These are phyloP conservation scores for Cardamine resedifolia DNA, from an alignment of 345 rosid species.

Conservation along the genomic window DNA sequence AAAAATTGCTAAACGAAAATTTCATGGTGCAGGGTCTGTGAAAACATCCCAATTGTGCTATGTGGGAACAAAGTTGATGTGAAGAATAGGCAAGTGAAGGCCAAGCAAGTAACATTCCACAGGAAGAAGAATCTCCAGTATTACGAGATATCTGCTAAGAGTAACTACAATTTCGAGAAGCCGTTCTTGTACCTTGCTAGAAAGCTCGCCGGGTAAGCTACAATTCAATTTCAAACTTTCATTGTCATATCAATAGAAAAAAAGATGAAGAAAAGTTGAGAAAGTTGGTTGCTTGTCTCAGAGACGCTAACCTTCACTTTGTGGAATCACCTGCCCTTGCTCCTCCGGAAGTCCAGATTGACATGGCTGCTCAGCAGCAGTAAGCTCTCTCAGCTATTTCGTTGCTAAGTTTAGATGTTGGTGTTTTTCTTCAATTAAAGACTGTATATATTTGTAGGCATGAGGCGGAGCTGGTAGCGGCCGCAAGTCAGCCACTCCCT, in stretches of 20 bases:
- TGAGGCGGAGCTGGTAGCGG: conserved; percentile 70
- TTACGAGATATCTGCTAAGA: conserved; percentile 94
- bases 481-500: conserved; percentile 82
- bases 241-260: background rate
- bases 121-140: conserved; percentile 94
- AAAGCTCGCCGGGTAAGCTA: conserved; percentile 80
- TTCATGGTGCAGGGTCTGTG: conserved; percentile 61
- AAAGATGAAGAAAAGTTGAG: background rate
- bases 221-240: background rate
- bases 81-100: conserved; percentile 95
- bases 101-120: conserved; percentile 92
- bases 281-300: conserved; percentile 16
- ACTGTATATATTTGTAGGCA: conserved; percentile 46
- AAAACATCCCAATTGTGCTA: conserved; percentile 83
- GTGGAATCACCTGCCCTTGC: conserved; percentile 95
- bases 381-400: conserved; percentile 35
- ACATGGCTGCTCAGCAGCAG: conserved; percentile 90
- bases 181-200: conserved; percentile 91
- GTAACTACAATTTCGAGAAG: conserved; percentile 92
- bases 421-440: background rate
- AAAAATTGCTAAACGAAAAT: background rate
- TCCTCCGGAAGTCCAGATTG: conserved; percentile 95
- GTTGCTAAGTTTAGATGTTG: background rate
- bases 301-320: conserved; percentile 84
- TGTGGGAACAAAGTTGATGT: conserved; percentile 98